A percentile compares a stretch with the other conserved stretches of the same genome.
phyloP scores from a whole-genome alignment of 2,329 filamentous ascomycete genomes.

The Botrytis medusae region DNA sequence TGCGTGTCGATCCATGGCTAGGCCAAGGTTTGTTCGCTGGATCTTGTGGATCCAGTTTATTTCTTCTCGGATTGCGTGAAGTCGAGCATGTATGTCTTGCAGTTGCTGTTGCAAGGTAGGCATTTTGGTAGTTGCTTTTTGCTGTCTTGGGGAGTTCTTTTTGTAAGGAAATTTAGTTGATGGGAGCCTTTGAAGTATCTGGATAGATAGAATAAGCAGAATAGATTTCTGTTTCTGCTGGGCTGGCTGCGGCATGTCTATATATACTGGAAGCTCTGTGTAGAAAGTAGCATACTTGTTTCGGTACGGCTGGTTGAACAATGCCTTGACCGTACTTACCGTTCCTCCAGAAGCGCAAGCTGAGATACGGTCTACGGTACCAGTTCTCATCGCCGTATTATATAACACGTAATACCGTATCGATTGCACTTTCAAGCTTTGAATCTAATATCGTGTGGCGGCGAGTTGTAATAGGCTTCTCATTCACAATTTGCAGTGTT shows the following conservation, averaged over 20 bases:
- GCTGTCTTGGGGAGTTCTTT: no score
- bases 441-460: not conserved
- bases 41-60: not conserved
- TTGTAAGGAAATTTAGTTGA: not conserved
- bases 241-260: no score
- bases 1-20: not conserved
- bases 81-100: not conserved
- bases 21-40: not conserved
- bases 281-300: not conserved
- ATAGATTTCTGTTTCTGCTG: not conserved
- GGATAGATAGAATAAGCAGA: not conserved
- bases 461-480: not conserved
- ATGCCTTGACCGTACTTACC: not conserved
- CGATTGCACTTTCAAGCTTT: not conserved
- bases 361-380: not conserved
- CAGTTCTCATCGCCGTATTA: not conserved
- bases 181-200: not conserved
- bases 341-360: not conserved
- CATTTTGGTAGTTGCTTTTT: not conserved
- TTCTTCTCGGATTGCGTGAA: not conserved
- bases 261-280: not conserved
- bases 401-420: not conserved
- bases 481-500: not conserved
- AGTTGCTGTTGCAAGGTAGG: not conserved
- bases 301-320: not conserved